Evolutionary conservation across 2,329 filamentous ascomycete species (phyloP).

Genomic region (Lachnellula willkommii): DNA sequence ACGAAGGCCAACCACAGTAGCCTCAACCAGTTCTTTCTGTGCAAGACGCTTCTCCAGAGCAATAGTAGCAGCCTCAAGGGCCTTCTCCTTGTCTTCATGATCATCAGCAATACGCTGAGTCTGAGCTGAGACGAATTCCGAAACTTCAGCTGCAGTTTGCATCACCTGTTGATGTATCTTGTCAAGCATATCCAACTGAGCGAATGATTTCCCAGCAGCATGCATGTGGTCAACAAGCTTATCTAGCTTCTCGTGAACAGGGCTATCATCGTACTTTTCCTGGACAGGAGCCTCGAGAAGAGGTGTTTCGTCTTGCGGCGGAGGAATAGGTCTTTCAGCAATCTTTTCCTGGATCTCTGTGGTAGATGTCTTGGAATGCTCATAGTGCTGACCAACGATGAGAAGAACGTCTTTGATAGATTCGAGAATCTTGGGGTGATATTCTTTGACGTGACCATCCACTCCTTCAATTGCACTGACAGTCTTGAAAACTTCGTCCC

Average conservation of each 20-base stretch:
- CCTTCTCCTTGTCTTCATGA: constrained; percentile 71
- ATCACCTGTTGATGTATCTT: constrained; percentile 85
- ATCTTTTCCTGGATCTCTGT: constrained; percentile 53
- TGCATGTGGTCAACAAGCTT: constrained; percentile 59
- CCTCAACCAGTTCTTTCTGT: constrained; percentile 59
- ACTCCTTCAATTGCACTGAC: constrained; percentile 68
- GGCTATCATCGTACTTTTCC: constrained; percentile 58
- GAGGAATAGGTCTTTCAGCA: constrained; percentile 45
- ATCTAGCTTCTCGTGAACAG: constrained; percentile 53
- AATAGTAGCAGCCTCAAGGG: constrained; percentile 72
- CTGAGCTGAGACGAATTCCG: constrained; percentile 73
- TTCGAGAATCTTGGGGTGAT: constrained; percentile 82
- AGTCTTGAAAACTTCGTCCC: constrained; percentile 73
- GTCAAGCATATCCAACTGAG: constrained; percentile 76
- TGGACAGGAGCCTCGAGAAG: constrained; percentile 45
- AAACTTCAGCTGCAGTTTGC: constrained; percentile 76
- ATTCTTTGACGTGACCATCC: constrained; percentile 73
- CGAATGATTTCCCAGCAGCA: constrained; percentile 62
- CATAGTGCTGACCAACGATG: constrained; percentile 80
- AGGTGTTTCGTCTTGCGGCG: constrained; percentile 45
- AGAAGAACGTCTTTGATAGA: constrained; percentile 79
- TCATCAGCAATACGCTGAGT: constrained; percentile 70
- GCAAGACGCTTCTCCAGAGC: constrained; percentile 71
- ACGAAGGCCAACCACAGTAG: constrained; percentile 43
- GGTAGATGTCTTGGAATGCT: constrained; percentile 69